Percentiles rank a stretch among this genome's conserved stretches.
These are phyloP conservation scores for Knufia petricola DNA, from an alignment of 2,329 filamentous ascomycete genomes.

Conservation along the genomic window DNA sequence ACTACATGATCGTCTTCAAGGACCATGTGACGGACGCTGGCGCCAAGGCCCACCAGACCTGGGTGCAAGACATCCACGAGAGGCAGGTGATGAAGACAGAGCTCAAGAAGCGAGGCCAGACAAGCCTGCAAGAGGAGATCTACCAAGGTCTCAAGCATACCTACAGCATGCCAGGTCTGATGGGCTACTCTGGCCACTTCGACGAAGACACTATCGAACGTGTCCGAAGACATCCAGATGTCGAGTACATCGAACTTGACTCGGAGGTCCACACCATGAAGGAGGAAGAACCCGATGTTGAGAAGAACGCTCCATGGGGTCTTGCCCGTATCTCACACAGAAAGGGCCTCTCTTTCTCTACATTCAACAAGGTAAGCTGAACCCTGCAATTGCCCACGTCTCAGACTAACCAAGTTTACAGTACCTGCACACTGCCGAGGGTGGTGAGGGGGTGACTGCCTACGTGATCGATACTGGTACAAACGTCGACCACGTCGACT, in stretches of 20 bases:
- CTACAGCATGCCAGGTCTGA: conserved; percentile 80
- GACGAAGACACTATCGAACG: conserved; percentile 86
- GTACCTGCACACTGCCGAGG: conserved; percentile 83
- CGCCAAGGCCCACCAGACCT: conserved; percentile 71
- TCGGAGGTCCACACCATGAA: conserved; percentile 77
- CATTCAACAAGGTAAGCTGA: conserved; percentile 26
- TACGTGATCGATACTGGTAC: conserved; percentile 98
- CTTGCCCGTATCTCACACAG: conserved; percentile 96
- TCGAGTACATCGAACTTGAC: conserved; percentile 94
- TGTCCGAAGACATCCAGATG: conserved; percentile 90
- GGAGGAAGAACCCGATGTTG: conserved; percentile 44
- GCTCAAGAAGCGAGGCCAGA: conserved; percentile 74
- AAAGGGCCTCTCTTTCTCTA: conserved; percentile 73
- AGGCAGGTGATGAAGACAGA: conserved; percentile 64
- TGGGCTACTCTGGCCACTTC: conserved; percentile 94
- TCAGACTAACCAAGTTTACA: conserved; percentile 53
- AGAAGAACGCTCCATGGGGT: conserved; percentile 98
- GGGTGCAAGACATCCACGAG: conserved; percentile 80
- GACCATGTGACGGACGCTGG: conserved; percentile 70
- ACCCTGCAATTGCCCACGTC: background rate
- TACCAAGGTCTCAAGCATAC: conserved; percentile 91
- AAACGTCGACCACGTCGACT: conserved; percentile 89
- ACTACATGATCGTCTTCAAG: conserved; percentile 99
- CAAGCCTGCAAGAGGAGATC: conserved; percentile 55
- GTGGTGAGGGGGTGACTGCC: conserved; percentile 94